These are phyloP conservation scores for Colletotrichum sp. DNA, from an alignment of 2,329 filamentous ascomycete genomes.

Conservation along the genomic window DNA sequence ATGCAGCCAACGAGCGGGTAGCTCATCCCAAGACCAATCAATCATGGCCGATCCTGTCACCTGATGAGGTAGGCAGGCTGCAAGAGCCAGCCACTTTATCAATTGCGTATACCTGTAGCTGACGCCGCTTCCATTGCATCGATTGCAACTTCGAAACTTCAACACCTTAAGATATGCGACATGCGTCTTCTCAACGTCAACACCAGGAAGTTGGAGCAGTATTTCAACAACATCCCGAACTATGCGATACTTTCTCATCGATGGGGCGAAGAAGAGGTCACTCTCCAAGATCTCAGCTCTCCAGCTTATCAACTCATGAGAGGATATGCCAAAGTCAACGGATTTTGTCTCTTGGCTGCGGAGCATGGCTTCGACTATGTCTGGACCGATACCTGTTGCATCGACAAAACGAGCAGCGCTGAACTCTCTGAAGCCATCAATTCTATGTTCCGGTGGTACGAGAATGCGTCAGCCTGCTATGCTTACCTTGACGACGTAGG, in stretches of 20 bases:
- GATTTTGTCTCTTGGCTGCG: slow-evolving; percentile 21
- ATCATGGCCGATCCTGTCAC: neutral
- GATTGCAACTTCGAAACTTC: neutral
- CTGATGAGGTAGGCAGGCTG: neutral
- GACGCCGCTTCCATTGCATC: neutral
- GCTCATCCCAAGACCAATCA: neutral
- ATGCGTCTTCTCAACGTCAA: slow-evolving; percentile 32
- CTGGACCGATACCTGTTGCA: slow-evolving; percentile 23
- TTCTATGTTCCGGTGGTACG: slow-evolving; percentile 22
- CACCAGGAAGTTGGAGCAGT: slow-evolving; percentile 24
- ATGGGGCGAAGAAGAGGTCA: slow-evolving; percentile 34
- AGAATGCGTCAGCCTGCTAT: slow-evolving; percentile 8
- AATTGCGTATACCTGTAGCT: neutral
- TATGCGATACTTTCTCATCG: slow-evolving; percentile 42
- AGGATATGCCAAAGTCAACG: slow-evolving; percentile 28
- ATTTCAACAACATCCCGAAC: slow-evolving; percentile 18
- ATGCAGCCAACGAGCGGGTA: neutral
- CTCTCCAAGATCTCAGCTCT: slow-evolving; percentile 27
- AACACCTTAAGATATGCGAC: neutral
- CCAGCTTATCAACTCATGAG: neutral
- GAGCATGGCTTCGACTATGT: neutral
- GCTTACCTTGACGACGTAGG: slow-evolving; percentile 15
- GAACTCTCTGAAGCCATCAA: slow-evolving; percentile 20
- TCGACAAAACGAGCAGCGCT: slow-evolving; percentile 17
- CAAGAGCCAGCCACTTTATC: neutral